Conservation (phyloP, 225 moss, liverwort and hornwort species). For the Pleurozium schreberi region DNA sequence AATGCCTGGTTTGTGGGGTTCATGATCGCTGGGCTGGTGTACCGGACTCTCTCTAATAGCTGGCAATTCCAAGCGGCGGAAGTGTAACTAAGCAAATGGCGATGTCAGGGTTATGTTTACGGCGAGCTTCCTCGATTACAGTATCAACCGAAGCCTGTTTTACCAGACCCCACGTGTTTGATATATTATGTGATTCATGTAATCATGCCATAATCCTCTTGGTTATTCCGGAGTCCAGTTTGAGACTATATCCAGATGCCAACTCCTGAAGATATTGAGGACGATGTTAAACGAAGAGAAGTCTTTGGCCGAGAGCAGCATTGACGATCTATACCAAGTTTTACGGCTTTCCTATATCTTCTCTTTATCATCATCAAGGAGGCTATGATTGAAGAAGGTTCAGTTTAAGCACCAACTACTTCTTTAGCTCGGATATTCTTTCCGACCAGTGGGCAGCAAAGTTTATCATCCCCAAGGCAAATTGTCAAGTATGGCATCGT, state of each 20-base stretch:
- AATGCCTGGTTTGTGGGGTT: conserved; percentile 94
- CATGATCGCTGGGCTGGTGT: conserved; percentile 41
- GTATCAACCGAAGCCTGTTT: not conserved
- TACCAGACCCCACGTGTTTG: not conserved
- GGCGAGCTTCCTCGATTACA: not conserved
- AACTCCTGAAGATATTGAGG: not conserved
- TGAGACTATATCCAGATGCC: not conserved
- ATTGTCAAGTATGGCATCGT: not conserved
- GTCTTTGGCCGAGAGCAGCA: not conserved
- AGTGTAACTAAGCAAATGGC: not conserved
- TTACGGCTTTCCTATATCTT: not conserved
- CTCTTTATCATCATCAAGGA: not conserved
- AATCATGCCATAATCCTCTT: not conserved
- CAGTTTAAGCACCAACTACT: not conserved
- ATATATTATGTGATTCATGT: not conserved
- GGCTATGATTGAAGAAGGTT: not conserved
- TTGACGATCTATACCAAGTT: not conserved
- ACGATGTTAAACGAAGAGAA: not conserved
- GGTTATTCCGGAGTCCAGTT: not conserved
- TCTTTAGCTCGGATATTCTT: not conserved
- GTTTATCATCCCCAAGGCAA: not conserved
- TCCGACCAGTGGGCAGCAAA: not conserved
- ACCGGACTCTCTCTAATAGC: conserved; percentile 25
- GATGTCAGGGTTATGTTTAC: not conserved
- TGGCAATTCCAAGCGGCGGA: conserved; percentile 4